Evolutionary conservation across 2,329 filamentous ascomycete genomes (phyloP).

Genomic region (Paecilomyces formosus): DNA sequence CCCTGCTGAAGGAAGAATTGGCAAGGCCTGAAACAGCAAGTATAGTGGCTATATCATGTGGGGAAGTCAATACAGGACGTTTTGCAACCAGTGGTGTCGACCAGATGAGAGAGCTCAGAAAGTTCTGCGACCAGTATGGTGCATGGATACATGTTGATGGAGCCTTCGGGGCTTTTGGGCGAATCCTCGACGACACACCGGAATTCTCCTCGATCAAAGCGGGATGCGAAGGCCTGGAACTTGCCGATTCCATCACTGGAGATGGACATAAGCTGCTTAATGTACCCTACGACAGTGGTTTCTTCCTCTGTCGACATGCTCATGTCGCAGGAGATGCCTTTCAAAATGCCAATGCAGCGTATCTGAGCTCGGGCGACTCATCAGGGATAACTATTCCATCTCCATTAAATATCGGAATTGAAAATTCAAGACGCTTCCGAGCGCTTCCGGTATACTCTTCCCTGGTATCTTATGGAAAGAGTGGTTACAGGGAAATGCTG

Average conservation of each 20-base stretch:
- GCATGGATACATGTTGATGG: slow-evolving; percentile 90
- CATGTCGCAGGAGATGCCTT: slow-evolving; percentile 58
- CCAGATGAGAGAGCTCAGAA: slow-evolving; percentile 57
- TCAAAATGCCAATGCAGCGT: slow-evolving; percentile 77
- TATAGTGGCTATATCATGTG: slow-evolving; percentile 74
- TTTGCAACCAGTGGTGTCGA: slow-evolving; percentile 57
- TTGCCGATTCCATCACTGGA: slow-evolving; percentile 79
- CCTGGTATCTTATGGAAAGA: slow-evolving; percentile 63
- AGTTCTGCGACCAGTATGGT: slow-evolving; percentile 62
- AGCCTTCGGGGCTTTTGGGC: slow-evolving; percentile 78
- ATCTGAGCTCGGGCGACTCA: slow-evolving; percentile 47
- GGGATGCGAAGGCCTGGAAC: slow-evolving; percentile 58
- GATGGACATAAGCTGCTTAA: slow-evolving; percentile 92
- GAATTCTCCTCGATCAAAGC: slow-evolving; percentile 50
- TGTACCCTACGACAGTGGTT: slow-evolving; percentile 86
- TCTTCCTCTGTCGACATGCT: slow-evolving; percentile 70
- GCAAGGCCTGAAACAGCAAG: slow-evolving; percentile 49
- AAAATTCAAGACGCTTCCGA: slow-evolving; percentile 86
- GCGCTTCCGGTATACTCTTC: slow-evolving; percentile 84
- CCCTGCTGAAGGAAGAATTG: slow-evolving; percentile 55
- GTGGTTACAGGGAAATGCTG: slow-evolving; percentile 63
- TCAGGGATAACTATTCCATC: slow-evolving; percentile 53
- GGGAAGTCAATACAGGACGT: slow-evolving; percentile 83
- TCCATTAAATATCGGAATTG: slow-evolving; percentile 77
- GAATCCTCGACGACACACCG: slow-evolving; percentile 51